Percentiles rank a stretch among this genome's conserved stretches.
These are phyloP conservation scores for Vigna trinervia DNA, from an alignment of 306 rosid genomes.

Conservation along the genomic window DNA sequence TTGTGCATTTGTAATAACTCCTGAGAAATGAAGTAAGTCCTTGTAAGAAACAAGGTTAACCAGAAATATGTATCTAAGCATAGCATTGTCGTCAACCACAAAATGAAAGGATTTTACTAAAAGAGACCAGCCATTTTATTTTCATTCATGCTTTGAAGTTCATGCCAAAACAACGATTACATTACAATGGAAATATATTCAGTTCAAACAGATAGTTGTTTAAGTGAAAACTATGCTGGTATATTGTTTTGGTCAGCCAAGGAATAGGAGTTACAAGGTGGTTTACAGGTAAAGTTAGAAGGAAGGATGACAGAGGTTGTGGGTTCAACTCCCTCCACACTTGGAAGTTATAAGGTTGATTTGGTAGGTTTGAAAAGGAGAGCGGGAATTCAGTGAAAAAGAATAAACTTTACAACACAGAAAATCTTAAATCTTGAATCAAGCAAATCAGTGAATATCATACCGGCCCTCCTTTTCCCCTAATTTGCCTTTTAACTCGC, in stretches of 20 bases:
- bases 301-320: too few species aligned
- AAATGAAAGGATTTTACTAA: neutral
- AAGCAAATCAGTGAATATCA: conserved; percentile 17
- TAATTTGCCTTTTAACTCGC: neutral
- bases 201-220: neutral
- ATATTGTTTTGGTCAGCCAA: conserved; percentile 3
- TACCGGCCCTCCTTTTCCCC: neutral
- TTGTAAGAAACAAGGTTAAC: conserved; percentile 40
- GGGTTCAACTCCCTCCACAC: too few species aligned
- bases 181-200: conserved; percentile 4
- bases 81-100: conserved; percentile 1
- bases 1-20: conserved; percentile 98
- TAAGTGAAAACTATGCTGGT: neutral
- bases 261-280: neutral
- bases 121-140: conserved; percentile 17
- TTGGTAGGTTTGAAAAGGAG: too few species aligned
- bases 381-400: neutral
- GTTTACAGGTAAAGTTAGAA: too few species aligned
- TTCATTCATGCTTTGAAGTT: conserved; percentile 4
- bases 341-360: too few species aligned
- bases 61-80: conserved; percentile 14
- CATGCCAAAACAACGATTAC: conserved; percentile 20
- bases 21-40: conserved; percentile 53
- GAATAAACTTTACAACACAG: neutral
- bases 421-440: conserved; percentile 7